Evolutionary conservation across 495 filamentous ascomycete species (phyloP).

Genomic region (Aspergillus indologenus): DNA sequence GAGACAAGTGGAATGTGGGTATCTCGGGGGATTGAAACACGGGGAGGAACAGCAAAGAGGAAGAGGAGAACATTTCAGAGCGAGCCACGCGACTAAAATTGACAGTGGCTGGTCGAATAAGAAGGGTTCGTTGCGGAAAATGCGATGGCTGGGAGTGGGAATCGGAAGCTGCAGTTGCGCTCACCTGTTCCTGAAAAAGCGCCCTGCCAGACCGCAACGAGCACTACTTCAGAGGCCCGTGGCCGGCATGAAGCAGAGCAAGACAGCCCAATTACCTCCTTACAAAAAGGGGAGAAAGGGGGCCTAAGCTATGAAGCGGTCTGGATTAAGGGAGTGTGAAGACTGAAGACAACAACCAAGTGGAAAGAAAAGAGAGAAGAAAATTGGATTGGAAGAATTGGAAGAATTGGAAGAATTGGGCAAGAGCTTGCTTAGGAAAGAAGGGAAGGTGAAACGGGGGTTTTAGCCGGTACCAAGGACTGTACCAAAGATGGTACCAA

Average conservation of each 20-base stretch:
- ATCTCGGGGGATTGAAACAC: constrained; percentile 12
- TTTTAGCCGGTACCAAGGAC: background rate
- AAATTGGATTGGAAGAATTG: background rate
- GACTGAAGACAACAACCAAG: constrained; percentile 3
- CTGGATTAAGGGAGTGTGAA: constrained; percentile 5
- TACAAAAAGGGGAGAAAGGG: background rate
- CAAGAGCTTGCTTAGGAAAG: too few relatives aligned
- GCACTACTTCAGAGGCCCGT: constrained; percentile 13
- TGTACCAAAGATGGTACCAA: too few relatives aligned
- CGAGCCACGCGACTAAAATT: constrained; percentile 11
- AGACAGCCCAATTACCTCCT: constrained; percentile 20
- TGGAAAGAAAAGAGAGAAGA: constrained; percentile 2
- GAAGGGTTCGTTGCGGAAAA: constrained; percentile 16
- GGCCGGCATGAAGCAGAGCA: constrained; percentile 23
- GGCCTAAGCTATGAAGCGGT: background rate
- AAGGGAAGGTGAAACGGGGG: constrained; percentile 6
- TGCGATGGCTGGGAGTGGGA: constrained; percentile 27
- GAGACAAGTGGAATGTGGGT: constrained; percentile 29
- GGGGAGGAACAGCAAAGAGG: constrained; percentile 9
- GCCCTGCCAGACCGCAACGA: constrained; percentile 26
- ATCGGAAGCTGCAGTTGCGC: constrained; percentile 6
- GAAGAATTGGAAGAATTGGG: constrained; percentile 1
- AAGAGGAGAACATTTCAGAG: constrained; percentile 16
- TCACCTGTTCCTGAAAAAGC: constrained; percentile 6
- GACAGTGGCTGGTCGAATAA: constrained; percentile 31